Evolutionary conservation across 129 eudicot genomes (phyloP).

Genomic region (Oenanthe sinensis): DNA sequence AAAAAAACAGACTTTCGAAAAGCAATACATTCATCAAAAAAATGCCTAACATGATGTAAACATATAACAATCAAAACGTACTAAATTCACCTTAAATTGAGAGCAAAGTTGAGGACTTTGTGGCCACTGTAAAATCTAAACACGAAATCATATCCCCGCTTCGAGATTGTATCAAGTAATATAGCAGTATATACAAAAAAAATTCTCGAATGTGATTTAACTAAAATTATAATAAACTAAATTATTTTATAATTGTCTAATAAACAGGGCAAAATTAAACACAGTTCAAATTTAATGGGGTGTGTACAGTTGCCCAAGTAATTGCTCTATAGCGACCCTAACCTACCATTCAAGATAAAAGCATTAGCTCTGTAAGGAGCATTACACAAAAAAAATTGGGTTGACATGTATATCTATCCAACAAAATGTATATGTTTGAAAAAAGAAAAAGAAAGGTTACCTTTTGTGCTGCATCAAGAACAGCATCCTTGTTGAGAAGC

Average conservation of each 20-base stretch:
- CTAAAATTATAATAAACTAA: too few relatives aligned
- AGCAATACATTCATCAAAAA: neutral
- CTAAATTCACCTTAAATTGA: neutral
- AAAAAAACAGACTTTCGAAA: too few relatives aligned
- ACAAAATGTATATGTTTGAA: neutral
- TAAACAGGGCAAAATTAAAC: too few relatives aligned
- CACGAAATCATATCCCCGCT: neutral
- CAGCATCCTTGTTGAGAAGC: conserved; percentile 78
- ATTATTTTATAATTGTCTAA: too few relatives aligned
- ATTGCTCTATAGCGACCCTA: too few relatives aligned
- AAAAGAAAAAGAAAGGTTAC: conserved; percentile 30
- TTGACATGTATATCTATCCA: neutral
- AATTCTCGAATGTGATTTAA: too few relatives aligned
- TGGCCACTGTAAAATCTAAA: neutral
- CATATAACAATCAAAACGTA: too few relatives aligned
- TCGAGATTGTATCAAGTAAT: neutral
- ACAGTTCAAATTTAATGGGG: too few relatives aligned
- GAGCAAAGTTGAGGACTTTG: neutral
- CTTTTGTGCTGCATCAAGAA: conserved; percentile 88
- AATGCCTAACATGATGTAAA: neutral
- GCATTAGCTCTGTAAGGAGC: neutral
- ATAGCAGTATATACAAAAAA: too few relatives aligned
- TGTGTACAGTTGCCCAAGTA: too few relatives aligned
- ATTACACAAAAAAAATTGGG: neutral
- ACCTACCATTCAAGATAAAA: neutral